Percentiles rank a stretch among this genome's conserved stretches.
Conservation (phyloP, 192 early-diverging fungal species). For the Pilaira anomala region DNA sequence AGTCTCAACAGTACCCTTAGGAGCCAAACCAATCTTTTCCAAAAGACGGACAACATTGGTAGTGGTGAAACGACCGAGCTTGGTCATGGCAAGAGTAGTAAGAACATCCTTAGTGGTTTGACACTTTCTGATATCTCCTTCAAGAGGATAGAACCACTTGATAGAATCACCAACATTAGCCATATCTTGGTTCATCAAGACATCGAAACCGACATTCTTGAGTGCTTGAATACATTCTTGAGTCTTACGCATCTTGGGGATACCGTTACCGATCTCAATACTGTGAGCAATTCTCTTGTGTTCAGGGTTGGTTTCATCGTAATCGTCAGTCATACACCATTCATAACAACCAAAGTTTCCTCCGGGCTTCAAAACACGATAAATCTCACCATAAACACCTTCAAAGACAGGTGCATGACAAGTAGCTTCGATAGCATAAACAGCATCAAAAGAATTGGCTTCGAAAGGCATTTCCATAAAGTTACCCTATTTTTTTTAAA, state of each 20-base stretch:
- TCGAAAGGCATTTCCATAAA: constrained; percentile 89
- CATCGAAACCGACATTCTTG: constrained; percentile 84
- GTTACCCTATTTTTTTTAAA: constrained; percentile 83
- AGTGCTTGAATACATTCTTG: constrained; percentile 73
- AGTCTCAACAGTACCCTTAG: constrained; percentile 82
- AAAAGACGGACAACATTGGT: constrained; percentile 71
- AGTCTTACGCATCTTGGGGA: constrained; percentile 80
- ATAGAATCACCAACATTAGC: constrained; percentile 64
- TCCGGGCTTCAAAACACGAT: constrained; percentile 91
- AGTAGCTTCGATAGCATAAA: constrained; percentile 96
- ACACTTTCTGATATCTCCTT: constrained; percentile 53
- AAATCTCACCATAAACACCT: constrained; percentile 85
- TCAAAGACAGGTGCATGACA: constrained; percentile 85
- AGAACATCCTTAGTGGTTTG: constrained; percentile 50
- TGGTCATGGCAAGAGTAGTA: constrained; percentile 47
- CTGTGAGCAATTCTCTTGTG: constrained; percentile 77
- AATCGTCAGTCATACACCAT: constrained; percentile 91
- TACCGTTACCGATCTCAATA: constrained; percentile 88
- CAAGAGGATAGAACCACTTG: constrained; percentile 83
- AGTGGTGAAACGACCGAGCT: constrained; percentile 68
- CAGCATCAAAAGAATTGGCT: constrained; percentile 77
- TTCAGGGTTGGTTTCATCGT: constrained; percentile 68
- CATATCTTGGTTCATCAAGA: constrained; percentile 65
- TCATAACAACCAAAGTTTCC: constrained; percentile 91
- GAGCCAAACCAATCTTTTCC: constrained; percentile 81